Percentiles rank a stretch among this genome's conserved stretches.
Evolutionary conservation across 2,329 filamentous ascomycete genomes (phyloP).

Genomic region (Cryoendolithus antarcticus): DNA sequence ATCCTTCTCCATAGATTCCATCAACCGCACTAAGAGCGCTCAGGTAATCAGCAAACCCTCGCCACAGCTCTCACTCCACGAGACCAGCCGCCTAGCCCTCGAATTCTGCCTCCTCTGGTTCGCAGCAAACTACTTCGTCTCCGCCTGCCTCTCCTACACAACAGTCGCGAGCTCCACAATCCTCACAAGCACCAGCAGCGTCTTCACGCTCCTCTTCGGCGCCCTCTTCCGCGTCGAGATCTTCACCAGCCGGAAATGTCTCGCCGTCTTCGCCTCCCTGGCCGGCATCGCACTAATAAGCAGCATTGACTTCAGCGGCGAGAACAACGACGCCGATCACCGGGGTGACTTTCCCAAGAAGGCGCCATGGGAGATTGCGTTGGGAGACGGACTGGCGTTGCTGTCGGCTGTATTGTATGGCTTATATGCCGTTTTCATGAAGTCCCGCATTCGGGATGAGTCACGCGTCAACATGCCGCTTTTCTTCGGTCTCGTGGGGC

Average conservation of each 20-base stretch:
- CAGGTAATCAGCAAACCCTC: neutral
- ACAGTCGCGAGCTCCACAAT: conserved; percentile 88
- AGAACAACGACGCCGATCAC: conserved; percentile 55
- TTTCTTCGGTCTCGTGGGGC: conserved; percentile 86
- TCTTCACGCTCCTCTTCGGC: conserved; percentile 86
- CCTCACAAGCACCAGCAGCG: conserved; percentile 74
- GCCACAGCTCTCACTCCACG: conserved; percentile 46
- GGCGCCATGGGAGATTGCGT: conserved; percentile 60
- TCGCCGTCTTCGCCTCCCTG: conserved; percentile 73
- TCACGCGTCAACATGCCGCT: conserved; percentile 80
- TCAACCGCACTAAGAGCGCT: neutral
- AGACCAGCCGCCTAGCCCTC: conserved; percentile 65
- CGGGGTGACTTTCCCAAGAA: conserved; percentile 80
- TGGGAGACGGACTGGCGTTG: conserved; percentile 87
- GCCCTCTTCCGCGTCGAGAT: conserved; percentile 65
- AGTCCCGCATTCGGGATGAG: conserved; percentile 77
- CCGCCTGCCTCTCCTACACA: conserved; percentile 84
- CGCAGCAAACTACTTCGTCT: conserved; percentile 80
- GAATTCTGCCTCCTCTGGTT: conserved; percentile 89
- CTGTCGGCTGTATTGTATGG: conserved; percentile 82
- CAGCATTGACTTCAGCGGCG: conserved; percentile 61
- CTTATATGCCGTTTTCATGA: conserved; percentile 88
- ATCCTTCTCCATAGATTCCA: neutral
- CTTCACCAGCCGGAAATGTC: conserved; percentile 70
- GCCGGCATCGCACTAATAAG: conserved; percentile 81